Evolutionary conservation across 148 eudicot species (phyloP), one percentile per base, ranked within the genome.

Genomic region (Limonium bicolor): DNA sequence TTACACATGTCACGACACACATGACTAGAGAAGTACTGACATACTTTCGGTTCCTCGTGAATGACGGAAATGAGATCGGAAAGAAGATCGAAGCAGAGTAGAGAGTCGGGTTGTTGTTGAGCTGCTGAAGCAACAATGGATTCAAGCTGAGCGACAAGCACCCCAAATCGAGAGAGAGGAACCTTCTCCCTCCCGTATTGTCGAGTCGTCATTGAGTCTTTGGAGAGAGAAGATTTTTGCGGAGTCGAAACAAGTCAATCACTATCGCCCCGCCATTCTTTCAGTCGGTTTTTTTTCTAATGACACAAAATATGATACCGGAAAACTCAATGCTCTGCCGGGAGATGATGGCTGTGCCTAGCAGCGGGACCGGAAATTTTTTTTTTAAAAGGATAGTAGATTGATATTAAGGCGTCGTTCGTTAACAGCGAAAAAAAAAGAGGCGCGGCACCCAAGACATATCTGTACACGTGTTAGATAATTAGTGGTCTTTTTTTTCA

Each of bases 81-180:
- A 19, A 90, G 81, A 23, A 90, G 93, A 80, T 90, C 95, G 62
- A 90, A 84, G 46, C 95, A 90, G 39, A 90, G 70, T 11, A 90
- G 77, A 46, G 95, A 73, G 57, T 84, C 95, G 5, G 97, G 97
- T 13, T 76, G 58, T 53, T 84, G 76, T 33, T 84, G 87, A 30
- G 74, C 46, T 2, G 97, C 82, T 11, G 97, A 84, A 5, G 76
- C 77, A 1, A 84, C 95, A 18, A 90, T 73, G 2, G 97, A 90
- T 63, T 90, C 95, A 35, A 90, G 63, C 46, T 90, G 95, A 42
- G 95, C 97, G 36, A 78, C 93, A 11, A 90, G 61, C 2, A 90
- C 95, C 4, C 95, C 93, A 55, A 90, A 90, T 58, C 94, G 66
- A 0, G 93, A 90, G 4, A 90, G 64, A n/a, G 92, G 84, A 12